A percentile compares a stretch with the other conserved stretches of the same genome.
phyloP scores from a whole-genome alignment of 2,329 filamentous ascomycete species.

The Cordyceps militaris region DNA sequence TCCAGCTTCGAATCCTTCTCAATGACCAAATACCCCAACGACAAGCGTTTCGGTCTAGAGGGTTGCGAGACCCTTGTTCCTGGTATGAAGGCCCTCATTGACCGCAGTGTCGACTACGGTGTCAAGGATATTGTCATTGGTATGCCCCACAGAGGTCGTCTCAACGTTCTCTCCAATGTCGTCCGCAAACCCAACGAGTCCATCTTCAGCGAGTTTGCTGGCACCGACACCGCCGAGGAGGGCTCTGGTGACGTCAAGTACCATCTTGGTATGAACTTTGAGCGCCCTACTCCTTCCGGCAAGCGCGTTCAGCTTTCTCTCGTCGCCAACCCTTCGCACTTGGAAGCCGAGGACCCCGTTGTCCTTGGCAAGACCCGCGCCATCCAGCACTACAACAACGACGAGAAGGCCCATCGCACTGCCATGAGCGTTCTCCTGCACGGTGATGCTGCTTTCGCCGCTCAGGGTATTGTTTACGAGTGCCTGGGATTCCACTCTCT shows the following conservation, averaged over 20 bases:
- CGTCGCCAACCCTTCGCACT: constrained; percentile 95
- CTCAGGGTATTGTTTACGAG: constrained; percentile 95
- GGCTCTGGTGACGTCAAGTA: constrained; percentile 99
- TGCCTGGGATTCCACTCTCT: constrained; percentile 96
- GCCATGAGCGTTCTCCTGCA: constrained; percentile 96
- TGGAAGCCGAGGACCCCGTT: constrained; percentile 96
- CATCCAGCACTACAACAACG: constrained; percentile 98
- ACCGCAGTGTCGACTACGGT: constrained; percentile 95
- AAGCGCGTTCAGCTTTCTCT: constrained; percentile 99
- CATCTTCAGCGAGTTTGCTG: constrained; percentile 97
- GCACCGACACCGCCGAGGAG: constrained; percentile 78
- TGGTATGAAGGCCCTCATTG: constrained; percentile 98
- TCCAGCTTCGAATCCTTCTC: constrained; percentile 95
- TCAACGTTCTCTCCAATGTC: constrained; percentile 97
- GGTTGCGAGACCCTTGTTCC: constrained; percentile 95
- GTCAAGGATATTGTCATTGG: constrained; percentile 99
- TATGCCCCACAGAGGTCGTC: constrained; percentile 97
- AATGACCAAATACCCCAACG: constrained; percentile 96
- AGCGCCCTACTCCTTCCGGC: constrained; percentile 93
- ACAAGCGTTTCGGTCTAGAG: constrained; percentile 98
- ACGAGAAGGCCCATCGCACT: constrained; percentile 79
- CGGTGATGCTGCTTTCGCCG: constrained; percentile 94
- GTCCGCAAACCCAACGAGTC: constrained; percentile 99
- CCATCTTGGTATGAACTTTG: constrained; percentile 99
- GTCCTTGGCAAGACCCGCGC: constrained; percentile 95